Evolutionary conservation across 2,329 filamentous ascomycete genomes (phyloP).

Genomic region (Epichloe elymi): DNA sequence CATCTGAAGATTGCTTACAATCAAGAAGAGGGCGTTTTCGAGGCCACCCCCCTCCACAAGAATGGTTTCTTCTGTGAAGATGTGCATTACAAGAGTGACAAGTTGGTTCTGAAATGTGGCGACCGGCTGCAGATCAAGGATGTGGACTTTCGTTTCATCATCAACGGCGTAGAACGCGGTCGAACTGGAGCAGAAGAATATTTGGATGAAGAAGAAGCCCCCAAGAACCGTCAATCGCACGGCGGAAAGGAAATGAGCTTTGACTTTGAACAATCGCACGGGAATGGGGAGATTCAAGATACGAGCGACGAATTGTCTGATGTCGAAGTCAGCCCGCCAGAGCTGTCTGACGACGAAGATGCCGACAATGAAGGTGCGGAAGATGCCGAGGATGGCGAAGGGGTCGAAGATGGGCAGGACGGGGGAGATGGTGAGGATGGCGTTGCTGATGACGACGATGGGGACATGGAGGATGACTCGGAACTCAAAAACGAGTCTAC

Average conservation of each 20-base stretch:
- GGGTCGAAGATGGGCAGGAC: constrained; percentile 11
- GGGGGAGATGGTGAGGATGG: constrained; percentile 8
- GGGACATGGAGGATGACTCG: constrained; percentile 9
- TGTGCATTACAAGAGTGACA: constrained; percentile 38
- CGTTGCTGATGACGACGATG: constrained; percentile 11
- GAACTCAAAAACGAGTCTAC: constrained; percentile 17
- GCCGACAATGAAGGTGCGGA: constrained; percentile 16
- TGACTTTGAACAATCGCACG: constrained; percentile 52
- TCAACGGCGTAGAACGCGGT: constrained; percentile 49
- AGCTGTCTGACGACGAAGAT: constrained; percentile 27
- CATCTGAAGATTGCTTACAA: constrained; percentile 65
- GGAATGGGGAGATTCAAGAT: constrained; percentile 41
- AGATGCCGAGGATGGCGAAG: constrained; percentile 12
- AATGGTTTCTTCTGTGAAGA: constrained; percentile 62
- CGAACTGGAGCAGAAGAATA: constrained; percentile 45
- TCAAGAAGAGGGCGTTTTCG: constrained; percentile 46
- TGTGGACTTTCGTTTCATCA: constrained; percentile 53
- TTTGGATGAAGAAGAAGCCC: constrained; percentile 37
- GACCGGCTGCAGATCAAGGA: constrained; percentile 60
- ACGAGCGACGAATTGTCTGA: constrained; percentile 41
- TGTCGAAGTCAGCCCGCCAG: constrained; percentile 26
- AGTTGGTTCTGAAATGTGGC: constrained; percentile 48
- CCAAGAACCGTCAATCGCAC: constrained; percentile 36
- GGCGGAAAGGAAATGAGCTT: constrained; percentile 61
- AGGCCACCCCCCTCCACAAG: constrained; percentile 45